Evolutionary conservation across 306 rosid species (phyloP), one percentile per base, ranked within the genome.

Genomic region (Hippophae tibetana): DNA sequence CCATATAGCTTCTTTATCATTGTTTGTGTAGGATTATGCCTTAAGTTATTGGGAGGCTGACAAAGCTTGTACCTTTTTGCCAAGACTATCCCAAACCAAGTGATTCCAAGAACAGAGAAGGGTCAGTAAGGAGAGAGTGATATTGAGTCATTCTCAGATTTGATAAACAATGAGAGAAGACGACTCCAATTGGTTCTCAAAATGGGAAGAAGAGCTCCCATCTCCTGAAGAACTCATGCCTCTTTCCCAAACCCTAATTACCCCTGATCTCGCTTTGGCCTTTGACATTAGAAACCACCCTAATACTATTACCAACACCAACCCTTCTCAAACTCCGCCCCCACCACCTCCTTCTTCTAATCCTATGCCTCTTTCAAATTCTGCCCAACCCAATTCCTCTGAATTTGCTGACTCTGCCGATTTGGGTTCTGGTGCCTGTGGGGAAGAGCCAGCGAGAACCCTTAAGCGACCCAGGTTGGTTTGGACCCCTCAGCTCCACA

Each of bases 401-500:
- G 98, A 92, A 42, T 85, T 85, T 11, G 86, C 87, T 0, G 98
- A 90, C 60, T 87, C 98, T 23, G 89, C 78, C 11, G 98, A 90
- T 44, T 66, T 87, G 52, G 92, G 95, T 9, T 87, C 98, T 6
- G 98, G 90, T 0, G 85, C 79, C 5, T 89, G 66, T 5, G 90
- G 90, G 1, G 97, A 87, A n/a, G 98, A 92, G 44, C 93, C 98
- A 0, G 98, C 98, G 0, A 65, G 96, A 0, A 92, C 98, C n/a
- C 96, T 92, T 8, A 92, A 92, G 67, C 80, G 98, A 23, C 96
- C 98, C 0, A 86, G 98, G 13, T 89, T 92, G 0, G 98, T 92
- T 9, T 92, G 98, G 98, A 92, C 98, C 27, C 98, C 98, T 0
- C 96, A 92, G 64, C 96, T 92, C 64, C 98, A 92, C 72, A 92